phyloP scores from a whole-genome alignment of 1,139 yeast genomes.

The Magnusiomyces sp. region DNA sequence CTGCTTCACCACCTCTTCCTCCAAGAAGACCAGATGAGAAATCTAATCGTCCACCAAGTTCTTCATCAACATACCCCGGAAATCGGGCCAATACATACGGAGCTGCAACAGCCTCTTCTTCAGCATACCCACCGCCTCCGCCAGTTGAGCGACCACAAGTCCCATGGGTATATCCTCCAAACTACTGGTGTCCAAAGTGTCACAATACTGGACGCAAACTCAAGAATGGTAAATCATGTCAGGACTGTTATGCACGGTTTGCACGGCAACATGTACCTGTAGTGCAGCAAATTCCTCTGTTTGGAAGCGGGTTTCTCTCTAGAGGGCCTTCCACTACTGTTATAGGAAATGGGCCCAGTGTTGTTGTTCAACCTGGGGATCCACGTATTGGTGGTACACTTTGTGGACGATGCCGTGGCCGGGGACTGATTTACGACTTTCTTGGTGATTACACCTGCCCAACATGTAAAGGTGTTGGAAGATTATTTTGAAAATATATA shows the following conservation, averaged over 20 bases:
- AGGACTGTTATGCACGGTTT: constrained; percentile 62
- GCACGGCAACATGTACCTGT: constrained; percentile 32
- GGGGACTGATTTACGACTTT: constrained; percentile 43
- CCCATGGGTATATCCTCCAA: constrained; percentile 63
- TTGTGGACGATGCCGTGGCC: constrained; percentile 73
- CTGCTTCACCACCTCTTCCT: constrained; percentile 9
- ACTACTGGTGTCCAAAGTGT: constrained; percentile 61
- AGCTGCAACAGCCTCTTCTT: constrained; percentile 18
- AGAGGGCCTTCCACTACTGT: not conserved
- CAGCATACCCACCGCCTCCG: constrained; percentile 5
- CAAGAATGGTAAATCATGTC: constrained; percentile 59
- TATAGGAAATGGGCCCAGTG: not conserved
- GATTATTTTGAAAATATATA: constrained; percentile 28
- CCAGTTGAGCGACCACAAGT: constrained; percentile 26
- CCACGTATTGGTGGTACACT: constrained; percentile 72
- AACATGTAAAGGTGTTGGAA: constrained; percentile 60
- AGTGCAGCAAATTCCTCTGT: constrained; percentile 1
- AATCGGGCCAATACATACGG: constrained; percentile 6
- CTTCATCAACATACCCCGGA: not conserved
- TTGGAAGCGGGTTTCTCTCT: constrained; percentile 14
- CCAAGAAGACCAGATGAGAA: constrained; percentile 14
- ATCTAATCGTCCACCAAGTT: constrained; percentile 12
- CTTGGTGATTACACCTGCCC: constrained; percentile 24
- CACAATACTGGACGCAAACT: constrained; percentile 63
- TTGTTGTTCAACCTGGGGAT: constrained; percentile 47